Evolutionary conservation across 805 yeast genomes (phyloP), one percentile per base, ranked within the genome.

Genomic region (Sugiyamaella boreocaroliniensis): DNA sequence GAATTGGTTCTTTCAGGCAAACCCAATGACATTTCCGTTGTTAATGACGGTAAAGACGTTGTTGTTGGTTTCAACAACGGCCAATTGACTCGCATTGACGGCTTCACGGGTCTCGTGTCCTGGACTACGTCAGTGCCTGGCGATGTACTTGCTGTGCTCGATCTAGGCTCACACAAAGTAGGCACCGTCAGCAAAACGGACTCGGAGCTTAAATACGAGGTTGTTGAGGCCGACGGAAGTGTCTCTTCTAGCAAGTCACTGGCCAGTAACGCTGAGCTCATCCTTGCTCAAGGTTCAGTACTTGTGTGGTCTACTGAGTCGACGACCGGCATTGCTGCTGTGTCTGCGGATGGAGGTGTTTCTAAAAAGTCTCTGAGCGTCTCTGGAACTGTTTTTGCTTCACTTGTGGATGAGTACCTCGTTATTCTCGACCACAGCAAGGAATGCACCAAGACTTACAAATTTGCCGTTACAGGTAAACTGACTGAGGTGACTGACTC

Each of bases 81-180:
- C 43, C 58, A 41, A 5, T 65, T 66, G 67, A 41, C 55, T 9
- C 60, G 67, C 8, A 63, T 67, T 20, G 69, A 68, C 45, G 63
- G 67, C n/a, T 55, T 65, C 22, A 58, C 67, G 8, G 34, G 55
- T 4, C 58, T 57, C 15, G 53, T 51, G 16, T 51, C 57, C n/a
- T 50, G 53, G 53, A 26, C 46, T 6, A 18, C 40, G 12, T 14
- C 22, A 5, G 45, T 16, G 7, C 14, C 45, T 16, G 15, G 37
- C n/a, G 37, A 32, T 14, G 37, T 14, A 11, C 4, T 32, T 10
- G 37, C 37, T 32, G 37, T 32, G 37, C 8, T 32, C 37, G n/a
- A 32, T 32, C 37, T 32, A 10, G 37, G 37, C 37, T 5, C 37
- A 4, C 37, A 14, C 37, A 32, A 14, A 9, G 37, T 32, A 10